Evolutionary conservation across 768 basidiomycete species (phyloP), one percentile per base, ranked within the genome.

Genomic region (Stropharia rugosoannulata): DNA sequence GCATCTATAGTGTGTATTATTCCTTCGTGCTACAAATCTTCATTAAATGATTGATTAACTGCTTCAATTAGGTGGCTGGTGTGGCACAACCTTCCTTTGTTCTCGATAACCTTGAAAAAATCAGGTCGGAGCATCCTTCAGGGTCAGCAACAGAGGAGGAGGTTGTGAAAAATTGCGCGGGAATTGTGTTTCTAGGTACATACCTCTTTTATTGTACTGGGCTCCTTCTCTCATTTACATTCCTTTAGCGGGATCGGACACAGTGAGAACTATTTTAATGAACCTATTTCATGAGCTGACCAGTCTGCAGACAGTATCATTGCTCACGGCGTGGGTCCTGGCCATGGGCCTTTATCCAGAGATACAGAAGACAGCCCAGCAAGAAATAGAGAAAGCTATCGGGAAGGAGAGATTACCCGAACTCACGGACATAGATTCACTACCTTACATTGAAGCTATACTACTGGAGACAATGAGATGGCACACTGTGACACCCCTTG

Each of bases 131-230:
- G 19, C 54, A 65, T 13, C 37, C 46, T 12, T 36, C 52, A 11
- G 61, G 66, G 32, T 51, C 64, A 22, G 57, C 51, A 25, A 46
- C 60, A n/a, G 36, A 70, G 42, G 36, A 70, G 42, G 73, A 75
- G 42, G 60, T 70, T 4, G 67, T 77, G 49, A 77, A 64, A 57
- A 73, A 74, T 38, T 74, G 73, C 42, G 75, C 76, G 29, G 75
- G 71, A 6, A 68, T 78, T 43, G 71, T 72, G 5, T 80, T 75
- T 54, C 63, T 71, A 27, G 76, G 76, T 76, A 44, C 56, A 71
- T 32, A 32, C 15, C 10, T 49, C 2, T 15, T 50, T 16, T 36
- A 32, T 18, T 16, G 10, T 36, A 38, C 25, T 22, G 10, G 18
- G 13, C 15, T 4, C 37, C n/a, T 13, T 35, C 10, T 18, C 13